These are phyloP conservation scores for Bipolaris victoriae DNA, from an alignment of 2,329 filamentous ascomycete species.

Conservation along the genomic window DNA sequence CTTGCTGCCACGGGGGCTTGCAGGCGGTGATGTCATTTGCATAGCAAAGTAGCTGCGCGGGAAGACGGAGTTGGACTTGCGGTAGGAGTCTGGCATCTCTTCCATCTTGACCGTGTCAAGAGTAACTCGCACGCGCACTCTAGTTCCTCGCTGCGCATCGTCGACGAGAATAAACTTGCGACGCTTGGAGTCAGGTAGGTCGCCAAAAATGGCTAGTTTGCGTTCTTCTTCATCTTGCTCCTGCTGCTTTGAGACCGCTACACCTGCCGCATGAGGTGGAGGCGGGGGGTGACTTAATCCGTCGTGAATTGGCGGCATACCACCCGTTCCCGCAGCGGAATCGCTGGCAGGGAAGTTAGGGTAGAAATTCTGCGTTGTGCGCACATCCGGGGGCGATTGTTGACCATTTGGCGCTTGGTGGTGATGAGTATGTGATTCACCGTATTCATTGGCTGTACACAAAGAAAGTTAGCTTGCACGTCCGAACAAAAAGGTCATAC, in stretches of 20 bases:
- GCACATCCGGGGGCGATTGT: constrained; percentile 67
- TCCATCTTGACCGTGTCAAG: constrained; percentile 93
- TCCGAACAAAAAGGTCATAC: constrained; percentile 29
- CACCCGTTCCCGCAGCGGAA: constrained; percentile 58
- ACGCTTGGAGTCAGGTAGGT: constrained; percentile 86
- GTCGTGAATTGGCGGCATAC: constrained; percentile 71
- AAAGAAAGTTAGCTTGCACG: constrained; percentile 54
- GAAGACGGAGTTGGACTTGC: constrained; percentile 86
- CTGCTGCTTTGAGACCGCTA: constrained; percentile 56
- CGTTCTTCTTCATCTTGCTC: constrained; percentile 61
- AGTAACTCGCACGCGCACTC: constrained; percentile 87
- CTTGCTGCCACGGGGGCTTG: constrained; percentile 73
- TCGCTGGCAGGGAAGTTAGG: constrained; percentile 67
- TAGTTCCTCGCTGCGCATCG: constrained; percentile 74
- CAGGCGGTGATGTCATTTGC: constrained; percentile 87
- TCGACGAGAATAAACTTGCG: constrained; percentile 97
- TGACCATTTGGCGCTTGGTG: constrained; percentile 66
- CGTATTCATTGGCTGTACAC: constrained; percentile 61
- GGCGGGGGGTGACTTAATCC: constrained; percentile 58
- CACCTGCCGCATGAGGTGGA: constrained; percentile 51
- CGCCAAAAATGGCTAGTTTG: constrained; percentile 79
- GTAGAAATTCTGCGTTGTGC: constrained; percentile 79
- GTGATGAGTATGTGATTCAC: constrained; percentile 70
- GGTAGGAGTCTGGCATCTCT: constrained; percentile 95
- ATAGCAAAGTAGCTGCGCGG: constrained; percentile 90